Percentiles rank a stretch among this genome's conserved stretches.
Evolutionary conservation across 2,329 filamentous ascomycete species (phyloP).

Genomic region (Colletotrichum sp.): DNA sequence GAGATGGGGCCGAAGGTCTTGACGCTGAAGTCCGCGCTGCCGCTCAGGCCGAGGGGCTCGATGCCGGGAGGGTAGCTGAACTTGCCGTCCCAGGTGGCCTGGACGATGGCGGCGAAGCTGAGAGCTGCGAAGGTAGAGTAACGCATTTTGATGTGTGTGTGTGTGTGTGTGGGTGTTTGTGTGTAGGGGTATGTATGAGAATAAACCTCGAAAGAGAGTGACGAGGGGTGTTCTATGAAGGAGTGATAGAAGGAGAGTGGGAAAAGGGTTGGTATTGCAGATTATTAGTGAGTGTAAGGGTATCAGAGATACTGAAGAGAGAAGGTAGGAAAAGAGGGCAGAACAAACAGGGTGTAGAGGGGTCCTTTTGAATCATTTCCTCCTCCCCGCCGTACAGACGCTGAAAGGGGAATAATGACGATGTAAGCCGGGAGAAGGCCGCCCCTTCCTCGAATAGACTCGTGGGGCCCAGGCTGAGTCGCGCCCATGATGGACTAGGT

Average conservation of each 20-base stretch:
- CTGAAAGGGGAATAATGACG: not conserved
- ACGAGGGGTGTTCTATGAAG: not conserved
- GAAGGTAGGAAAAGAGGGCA: not conserved
- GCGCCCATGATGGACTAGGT: not conserved
- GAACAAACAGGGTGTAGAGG: not conserved
- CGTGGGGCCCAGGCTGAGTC: conserved; percentile 2
- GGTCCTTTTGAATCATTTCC: conserved; percentile 19
- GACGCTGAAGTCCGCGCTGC: conserved; percentile 8
- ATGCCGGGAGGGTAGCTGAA: conserved; percentile 26
- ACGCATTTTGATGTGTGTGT: conserved; percentile 18
- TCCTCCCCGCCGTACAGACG: not conserved
- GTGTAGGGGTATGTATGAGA: not conserved
- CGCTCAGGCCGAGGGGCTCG: conserved; percentile 8
- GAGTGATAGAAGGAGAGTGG: not conserved
- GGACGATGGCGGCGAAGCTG: conserved; percentile 20
- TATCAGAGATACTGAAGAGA: conserved; percentile 27
- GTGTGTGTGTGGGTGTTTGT: not conserved
- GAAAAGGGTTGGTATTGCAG: conserved; percentile 8
- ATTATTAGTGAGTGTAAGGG: conserved; percentile 24
- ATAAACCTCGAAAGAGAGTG: not conserved
- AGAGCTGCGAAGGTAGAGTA: conserved; percentile 17
- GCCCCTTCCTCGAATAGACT: conserved; percentile 6
- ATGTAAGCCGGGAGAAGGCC: not conserved
- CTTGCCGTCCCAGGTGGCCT: conserved; percentile 20
- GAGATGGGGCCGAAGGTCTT: conserved; percentile 24